A percentile compares a stretch with the other conserved stretches of the same genome.
Evolutionary conservation across 805 yeast species (phyloP).

Genomic region (Candida maesae): DNA sequence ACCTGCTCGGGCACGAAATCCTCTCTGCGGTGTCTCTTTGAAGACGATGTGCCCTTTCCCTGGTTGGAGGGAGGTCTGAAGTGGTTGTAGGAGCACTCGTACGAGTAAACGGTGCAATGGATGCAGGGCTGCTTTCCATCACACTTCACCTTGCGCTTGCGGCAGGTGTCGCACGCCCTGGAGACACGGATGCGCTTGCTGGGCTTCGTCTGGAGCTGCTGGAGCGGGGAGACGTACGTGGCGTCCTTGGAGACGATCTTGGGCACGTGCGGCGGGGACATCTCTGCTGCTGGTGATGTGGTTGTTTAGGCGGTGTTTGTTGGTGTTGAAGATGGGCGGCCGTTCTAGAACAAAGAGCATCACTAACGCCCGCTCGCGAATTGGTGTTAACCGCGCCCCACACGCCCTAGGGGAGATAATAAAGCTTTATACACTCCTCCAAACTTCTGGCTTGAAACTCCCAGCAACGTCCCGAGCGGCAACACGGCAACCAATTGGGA

Average conservation of each 20-base stretch:
- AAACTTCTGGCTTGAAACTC: no score
- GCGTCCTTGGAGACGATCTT: constrained; percentile 24
- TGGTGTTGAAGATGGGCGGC: background rate
- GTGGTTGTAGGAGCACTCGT: constrained; percentile 80
- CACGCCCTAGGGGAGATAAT: no score
- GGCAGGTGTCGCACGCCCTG: constrained; percentile 71
- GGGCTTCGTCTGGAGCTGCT: constrained; percentile 19
- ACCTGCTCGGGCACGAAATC: constrained; percentile 17
- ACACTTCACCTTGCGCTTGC: constrained; percentile 75
- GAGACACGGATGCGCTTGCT: constrained; percentile 59
- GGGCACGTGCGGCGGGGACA: no score
- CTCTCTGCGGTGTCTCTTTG: background rate
- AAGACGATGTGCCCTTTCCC: no score
- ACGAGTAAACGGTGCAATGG: constrained; percentile 84
- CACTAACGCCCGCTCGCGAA: no score
- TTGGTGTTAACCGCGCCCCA: no score
- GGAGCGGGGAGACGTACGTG: constrained; percentile 23
- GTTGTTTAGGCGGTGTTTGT: background rate
- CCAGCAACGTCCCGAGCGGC: no score
- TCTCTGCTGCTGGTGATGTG: constrained; percentile 4
- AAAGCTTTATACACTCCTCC: no score
- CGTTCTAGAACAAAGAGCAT: no score
- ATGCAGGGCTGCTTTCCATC: constrained; percentile 83
- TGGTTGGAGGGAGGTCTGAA: constrained; percentile 39
- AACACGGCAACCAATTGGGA: background rate